Base-by-base conservation (phyloP, 2,329 filamentous ascomycete species). In the Neopestalotiopsis sp. region DNA sequence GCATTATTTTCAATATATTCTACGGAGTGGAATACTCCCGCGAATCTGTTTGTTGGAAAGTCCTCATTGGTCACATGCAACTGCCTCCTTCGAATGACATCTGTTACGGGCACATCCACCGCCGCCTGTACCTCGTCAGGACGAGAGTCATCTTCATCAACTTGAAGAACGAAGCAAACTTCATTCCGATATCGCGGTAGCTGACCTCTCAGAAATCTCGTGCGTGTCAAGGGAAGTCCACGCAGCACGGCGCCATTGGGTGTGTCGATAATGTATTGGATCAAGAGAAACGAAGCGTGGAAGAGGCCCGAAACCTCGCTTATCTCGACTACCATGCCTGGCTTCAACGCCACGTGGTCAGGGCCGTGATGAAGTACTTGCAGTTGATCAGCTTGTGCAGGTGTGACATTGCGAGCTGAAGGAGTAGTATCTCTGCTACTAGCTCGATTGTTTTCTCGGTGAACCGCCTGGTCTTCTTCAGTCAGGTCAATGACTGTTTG, bases 41-140 rank as follows among this genome's bases (percentile, higher is more conserved):
- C 70, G 1, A 69, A 71, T 17, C 72, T 72, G 4, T 73, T 73
- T 42, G 74, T 69, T 1, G 78, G 78, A 17, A 76, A 79, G 61
- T 73, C 70, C 17, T 76, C 77, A 56, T 80, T 81, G 2, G 80
- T 80, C 53, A 77, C 71, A 45, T 79, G 74, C 38, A 79, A 74
- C 12, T 73, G 71, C 13, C 79, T 74, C 45, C 64, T 40, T 28
- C 67, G 70, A 7, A 74, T 59, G 5, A 77, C 69, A 12, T 73
- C 70, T 3, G 69, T 66, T 6, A 76, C 45, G 5, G 73, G 67
- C n/a, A 80, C 67, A 10, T 78, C 74, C 17, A 79, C 73, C 2
- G 73, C 71, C 5, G 72, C 75, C 57, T 78, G 77, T 9, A 69
- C 65, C 6, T 74, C 71, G 1, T 75, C 72, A 5, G 70, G 32